Percentiles rank a stretch among this genome's conserved stretches.
phyloP scores from a whole-genome alignment of 345 rosid genomes.

The Populus pruinosa region DNA sequence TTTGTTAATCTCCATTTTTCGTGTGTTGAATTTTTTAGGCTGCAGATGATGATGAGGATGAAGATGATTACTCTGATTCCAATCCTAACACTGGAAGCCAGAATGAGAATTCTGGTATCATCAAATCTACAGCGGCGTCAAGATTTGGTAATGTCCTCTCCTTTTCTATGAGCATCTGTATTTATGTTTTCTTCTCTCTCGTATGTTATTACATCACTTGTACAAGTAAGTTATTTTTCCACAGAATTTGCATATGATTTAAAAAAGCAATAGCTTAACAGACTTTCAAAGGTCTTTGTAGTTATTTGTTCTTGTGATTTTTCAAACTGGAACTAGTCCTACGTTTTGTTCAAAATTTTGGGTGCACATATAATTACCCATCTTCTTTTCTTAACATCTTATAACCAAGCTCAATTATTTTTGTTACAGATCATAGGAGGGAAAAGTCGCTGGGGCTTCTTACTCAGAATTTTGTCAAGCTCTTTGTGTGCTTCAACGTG shows the following conservation, averaged over 20 bases:
- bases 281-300: not conserved
- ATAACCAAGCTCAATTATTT: not conserved
- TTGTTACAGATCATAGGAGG: slow-evolving; percentile 25
- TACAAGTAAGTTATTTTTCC: not conserved
- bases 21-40: slow-evolving; percentile 24
- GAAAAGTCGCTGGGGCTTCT: slow-evolving; percentile 34
- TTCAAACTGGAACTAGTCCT: not conserved
- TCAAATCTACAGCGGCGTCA: slow-evolving; percentile 43
- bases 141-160: slow-evolving; percentile 38
- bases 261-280: not conserved
- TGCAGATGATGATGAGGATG: slow-evolving; percentile 45
- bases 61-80: slow-evolving; percentile 51
- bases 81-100: slow-evolving; percentile 64
- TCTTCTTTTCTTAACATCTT: not conserved
- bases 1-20: not conserved
- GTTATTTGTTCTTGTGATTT: not conserved
- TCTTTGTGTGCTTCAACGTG: slow-evolving; percentile 28
- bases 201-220: not conserved
- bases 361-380: not conserved
- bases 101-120: slow-evolving; percentile 43
- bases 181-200: not conserved
- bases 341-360: not conserved
- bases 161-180: not conserved
- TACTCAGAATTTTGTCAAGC: slow-evolving; percentile 34
- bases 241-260: not conserved